Evolutionary conservation across 805 yeast species (phyloP), one percentile per base, ranked within the genome.

Genomic region (Barnettozyma siamensis): DNA sequence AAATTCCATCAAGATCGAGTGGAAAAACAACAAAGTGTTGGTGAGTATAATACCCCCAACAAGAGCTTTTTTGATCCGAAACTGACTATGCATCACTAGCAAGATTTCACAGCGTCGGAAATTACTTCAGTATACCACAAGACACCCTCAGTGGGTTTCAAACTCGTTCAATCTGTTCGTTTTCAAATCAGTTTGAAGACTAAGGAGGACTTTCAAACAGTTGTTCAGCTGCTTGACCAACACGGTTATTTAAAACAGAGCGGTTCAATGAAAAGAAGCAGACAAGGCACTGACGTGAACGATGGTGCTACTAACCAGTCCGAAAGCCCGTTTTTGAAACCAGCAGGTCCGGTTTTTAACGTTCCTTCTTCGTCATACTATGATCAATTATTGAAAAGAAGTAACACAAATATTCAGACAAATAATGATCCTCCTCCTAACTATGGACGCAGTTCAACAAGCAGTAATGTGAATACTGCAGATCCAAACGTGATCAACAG

Each of bases 101-200:
- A 43, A 26, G 49, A 47, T 32, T 37, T 51, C 33, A 15, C 32
- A 13, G 7, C 37, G 11, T 15, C 13, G 3, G 30, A 35, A 10
- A 19, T 33, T 9, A 8, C 36, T 11, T 31, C 42, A 3, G 40
- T 47, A 3, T 55, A 44, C 39, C 40, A 48, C 37, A 54, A 51
- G 31, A n/a, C 33, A 2, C 57, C 59, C 0, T 49, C 59, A 1
- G 42, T 55, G 11, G 57, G 59, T 2, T 49, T 55, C 42, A 54
- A 46, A 29, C 41, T 39, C 30, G 6, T 12, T 3, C n/a, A 20
- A 3, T 12, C 29, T 2, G 40, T 41, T 17, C 34, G 51, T n/a
- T 47, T 49, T 17, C 53, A 49, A 28, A 17, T 49, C 16, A 40
- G 46, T 13, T 38, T 49, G 7, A 15, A 31, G 7, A 21, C 33